Percentiles rank a stretch among this genome's conserved stretches.
Conservation (phyloP, 164 flowering plant species). For the Vitis rupestris region DNA sequence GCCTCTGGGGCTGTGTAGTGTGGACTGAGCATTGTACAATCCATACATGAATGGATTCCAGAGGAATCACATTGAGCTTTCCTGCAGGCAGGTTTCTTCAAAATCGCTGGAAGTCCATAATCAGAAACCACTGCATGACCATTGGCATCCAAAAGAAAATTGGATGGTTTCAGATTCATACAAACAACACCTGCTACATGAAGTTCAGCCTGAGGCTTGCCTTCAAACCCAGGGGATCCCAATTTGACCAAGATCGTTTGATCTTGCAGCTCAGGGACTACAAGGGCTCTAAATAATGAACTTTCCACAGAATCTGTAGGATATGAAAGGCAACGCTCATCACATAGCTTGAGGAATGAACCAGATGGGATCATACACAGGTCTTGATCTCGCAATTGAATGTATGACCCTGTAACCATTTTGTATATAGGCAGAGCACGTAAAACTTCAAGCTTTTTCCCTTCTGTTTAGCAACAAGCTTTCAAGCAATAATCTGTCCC, state of each 20-base stretch:
- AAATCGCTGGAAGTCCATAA: constrained; percentile 89
- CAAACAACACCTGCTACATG: constrained; percentile 98
- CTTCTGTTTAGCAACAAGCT: background rate
- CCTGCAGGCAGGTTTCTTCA: constrained; percentile 81
- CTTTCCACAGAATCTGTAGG: constrained; percentile 53
- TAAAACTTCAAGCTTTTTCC: constrained; percentile 77
- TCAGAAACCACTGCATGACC: constrained; percentile 96
- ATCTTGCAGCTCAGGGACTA: constrained; percentile 75
- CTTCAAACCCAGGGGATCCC: constrained; percentile 81
- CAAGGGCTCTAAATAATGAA: constrained; percentile 63
- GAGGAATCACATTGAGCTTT: constrained; percentile 73
- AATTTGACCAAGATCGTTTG: constrained; percentile 79
- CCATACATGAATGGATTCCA: constrained; percentile 88
- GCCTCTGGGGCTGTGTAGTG: constrained; percentile 98
- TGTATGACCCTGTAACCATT: constrained; percentile 72
- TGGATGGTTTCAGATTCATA: constrained; percentile 95
- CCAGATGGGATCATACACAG: constrained; percentile 71
- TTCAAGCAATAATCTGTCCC: too few relatives aligned
- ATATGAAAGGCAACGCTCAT: constrained; percentile 70
- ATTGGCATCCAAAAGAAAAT: constrained; percentile 87
- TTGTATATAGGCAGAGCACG: constrained; percentile 77
- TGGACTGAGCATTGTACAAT: constrained; percentile 92
- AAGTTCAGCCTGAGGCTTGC: constrained; percentile 79
- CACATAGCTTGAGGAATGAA: constrained; percentile 78
- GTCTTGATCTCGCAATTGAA: constrained; percentile 46